phyloP scores from a whole-genome alignment of 2,329 filamentous ascomycete species.

The Calonectria naviculata region DNA sequence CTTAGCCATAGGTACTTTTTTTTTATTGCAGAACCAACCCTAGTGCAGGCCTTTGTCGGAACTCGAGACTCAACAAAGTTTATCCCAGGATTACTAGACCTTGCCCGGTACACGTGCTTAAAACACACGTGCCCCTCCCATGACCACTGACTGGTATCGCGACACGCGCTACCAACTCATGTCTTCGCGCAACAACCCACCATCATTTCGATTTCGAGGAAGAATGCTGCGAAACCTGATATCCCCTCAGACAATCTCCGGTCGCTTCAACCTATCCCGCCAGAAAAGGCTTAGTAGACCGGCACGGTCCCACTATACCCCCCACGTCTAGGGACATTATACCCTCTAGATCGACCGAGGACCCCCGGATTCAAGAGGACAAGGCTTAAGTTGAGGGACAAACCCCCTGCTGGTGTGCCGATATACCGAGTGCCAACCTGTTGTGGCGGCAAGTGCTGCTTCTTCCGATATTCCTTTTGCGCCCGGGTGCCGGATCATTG shows the following conservation, averaged over 20 bases:
- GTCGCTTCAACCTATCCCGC: background rate
- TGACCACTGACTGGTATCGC: background rate
- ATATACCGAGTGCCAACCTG: background rate
- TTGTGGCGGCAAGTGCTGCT: background rate
- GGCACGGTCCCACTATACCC: background rate
- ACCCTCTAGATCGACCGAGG: constrained; percentile 9
- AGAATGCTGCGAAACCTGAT: background rate
- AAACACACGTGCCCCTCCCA: background rate
- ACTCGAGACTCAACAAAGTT: background rate
- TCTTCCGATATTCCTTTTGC: background rate
- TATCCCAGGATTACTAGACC: background rate
- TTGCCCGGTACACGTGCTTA: background rate
- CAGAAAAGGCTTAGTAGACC: constrained; percentile 8
- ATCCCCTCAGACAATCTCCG: background rate
- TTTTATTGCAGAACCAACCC: background rate
- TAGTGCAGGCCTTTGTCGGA: background rate
- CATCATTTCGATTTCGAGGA: background rate
- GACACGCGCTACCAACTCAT: background rate
- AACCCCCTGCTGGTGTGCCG: background rate
- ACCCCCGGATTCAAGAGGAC: background rate
- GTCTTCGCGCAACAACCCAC: background rate
- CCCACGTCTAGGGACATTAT: constrained; percentile 4
- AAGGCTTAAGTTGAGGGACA: background rate
- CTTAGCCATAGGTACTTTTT: background rate
- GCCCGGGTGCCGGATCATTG: background rate